phyloP scores from a whole-genome alignment of 208 protist species.

The Leishmania gerbilli region DNA sequence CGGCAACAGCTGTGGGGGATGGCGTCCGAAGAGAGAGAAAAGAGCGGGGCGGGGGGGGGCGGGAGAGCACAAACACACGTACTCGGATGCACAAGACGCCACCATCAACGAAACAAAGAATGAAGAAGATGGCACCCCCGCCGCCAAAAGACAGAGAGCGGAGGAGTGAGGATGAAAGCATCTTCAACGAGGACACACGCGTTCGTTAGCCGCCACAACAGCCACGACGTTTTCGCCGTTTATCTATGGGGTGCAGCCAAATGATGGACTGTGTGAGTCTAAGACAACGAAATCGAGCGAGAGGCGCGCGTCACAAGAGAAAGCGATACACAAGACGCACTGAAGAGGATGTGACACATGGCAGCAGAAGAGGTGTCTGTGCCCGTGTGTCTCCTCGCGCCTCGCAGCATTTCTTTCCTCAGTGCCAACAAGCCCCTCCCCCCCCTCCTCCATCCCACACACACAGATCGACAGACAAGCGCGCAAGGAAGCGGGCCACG shows the following conservation, averaged over 20 bases:
- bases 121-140: background rate
- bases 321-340: background rate
- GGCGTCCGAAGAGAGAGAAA: background rate
- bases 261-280: background rate
- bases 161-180: background rate
- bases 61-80: background rate
- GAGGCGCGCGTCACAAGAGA: background rate
- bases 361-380: background rate
- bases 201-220: background rate
- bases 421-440: background rate
- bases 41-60: background rate
- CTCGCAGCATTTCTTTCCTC: background rate
- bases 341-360: background rate
- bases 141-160: background rate
- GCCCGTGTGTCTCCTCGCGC: background rate
- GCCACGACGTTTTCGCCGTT: background rate
- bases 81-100: background rate
- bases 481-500: background rate
- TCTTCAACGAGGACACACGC: background rate
- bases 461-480: background rate
- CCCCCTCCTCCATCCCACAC: background rate
- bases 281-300: background rate
- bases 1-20: background rate
- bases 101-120: background rate
- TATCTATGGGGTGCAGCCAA: constrained; percentile 1